A percentile compares a stretch with the other conserved stretches of the same genome.
Conservation (phyloP, 306 rosid species). For the Quercus bicolor region DNA sequence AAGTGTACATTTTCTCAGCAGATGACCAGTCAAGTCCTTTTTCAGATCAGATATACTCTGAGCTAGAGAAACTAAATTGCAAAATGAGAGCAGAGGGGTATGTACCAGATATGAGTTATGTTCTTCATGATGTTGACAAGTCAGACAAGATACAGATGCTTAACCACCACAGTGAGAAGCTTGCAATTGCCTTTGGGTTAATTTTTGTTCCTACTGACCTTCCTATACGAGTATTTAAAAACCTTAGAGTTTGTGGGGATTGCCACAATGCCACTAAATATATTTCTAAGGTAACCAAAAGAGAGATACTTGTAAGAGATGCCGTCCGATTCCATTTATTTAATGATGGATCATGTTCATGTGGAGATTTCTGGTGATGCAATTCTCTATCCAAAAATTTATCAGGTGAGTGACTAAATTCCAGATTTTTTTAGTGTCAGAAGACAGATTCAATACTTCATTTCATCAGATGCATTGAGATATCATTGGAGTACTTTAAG, state of each 20-base stretch:
- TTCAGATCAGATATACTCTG: conserved; percentile 68
- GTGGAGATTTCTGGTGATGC: conserved; percentile 88
- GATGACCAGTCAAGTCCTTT: conserved; percentile 71
- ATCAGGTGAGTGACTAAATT: not conserved
- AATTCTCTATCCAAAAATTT: not conserved
- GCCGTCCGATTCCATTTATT: conserved; percentile 81
- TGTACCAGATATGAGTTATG: conserved; percentile 72
- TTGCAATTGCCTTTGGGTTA: conserved; percentile 87
- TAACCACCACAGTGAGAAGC: conserved; percentile 85
- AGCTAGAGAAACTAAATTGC: conserved; percentile 54
- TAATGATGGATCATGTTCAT: conserved; percentile 81
- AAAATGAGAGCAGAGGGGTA: conserved; percentile 76
- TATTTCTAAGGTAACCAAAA: conserved; percentile 71
- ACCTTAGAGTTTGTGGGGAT: conserved; percentile 87
- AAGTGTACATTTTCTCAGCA: conserved; percentile 76
- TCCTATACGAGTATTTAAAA: conserved; percentile 74
- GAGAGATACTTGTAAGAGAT: conserved; percentile 94
- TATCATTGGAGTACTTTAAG: too few species aligned
- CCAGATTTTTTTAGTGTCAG: too few species aligned
- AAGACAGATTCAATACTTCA: too few species aligned
- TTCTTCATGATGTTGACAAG: conserved; percentile 84
- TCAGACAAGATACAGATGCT: conserved; percentile 79
- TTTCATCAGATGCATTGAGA: too few species aligned
- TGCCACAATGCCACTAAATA: conserved; percentile 93
- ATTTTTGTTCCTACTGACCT: conserved; percentile 67